Evolutionary conservation across 306 rosid genomes (phyloP).

Genomic region (Gastrolobium villosum): DNA sequence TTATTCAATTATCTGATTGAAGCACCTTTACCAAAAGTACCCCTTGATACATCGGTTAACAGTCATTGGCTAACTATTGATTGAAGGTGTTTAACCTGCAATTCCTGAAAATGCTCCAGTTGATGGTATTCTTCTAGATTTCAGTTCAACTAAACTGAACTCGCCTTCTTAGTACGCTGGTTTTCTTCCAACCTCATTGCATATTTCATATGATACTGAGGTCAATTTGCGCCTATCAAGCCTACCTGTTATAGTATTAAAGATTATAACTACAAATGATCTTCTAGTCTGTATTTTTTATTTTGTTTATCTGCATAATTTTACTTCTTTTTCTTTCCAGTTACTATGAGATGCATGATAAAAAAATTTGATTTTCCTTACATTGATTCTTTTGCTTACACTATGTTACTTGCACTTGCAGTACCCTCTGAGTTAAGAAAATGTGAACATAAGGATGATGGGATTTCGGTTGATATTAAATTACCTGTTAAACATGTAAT

Average conservation of each 20-base stretch:
- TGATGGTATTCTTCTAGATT: conserved; percentile 65
- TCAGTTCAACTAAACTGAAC: conserved; percentile 33
- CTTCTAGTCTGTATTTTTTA: conserved; percentile 29
- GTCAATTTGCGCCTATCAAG: not conserved
- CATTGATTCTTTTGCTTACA: conserved; percentile 36
- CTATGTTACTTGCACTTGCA: conserved; percentile 56
- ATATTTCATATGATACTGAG: not conserved
- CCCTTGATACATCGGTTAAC: conserved; percentile 77
- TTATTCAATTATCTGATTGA: conserved; percentile 68
- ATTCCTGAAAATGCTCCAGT: conserved; percentile 77
- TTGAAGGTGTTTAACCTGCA: conserved; percentile 95
- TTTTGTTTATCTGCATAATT: conserved; percentile 25
- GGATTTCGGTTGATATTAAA: conserved; percentile 72
- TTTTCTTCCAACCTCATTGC: not conserved
- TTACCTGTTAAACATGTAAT: conserved; percentile 78
- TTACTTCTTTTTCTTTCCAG: not conserved
- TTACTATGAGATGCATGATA: conserved; percentile 17
- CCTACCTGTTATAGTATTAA: conserved; percentile 10
- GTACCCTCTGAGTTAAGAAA: conserved; percentile 71
- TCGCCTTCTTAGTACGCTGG: conserved; percentile 30
- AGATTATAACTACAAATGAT: conserved; percentile 20
- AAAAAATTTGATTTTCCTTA: conserved; percentile 37
- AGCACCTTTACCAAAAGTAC: conserved; percentile 78
- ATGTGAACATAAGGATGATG: conserved; percentile 81
- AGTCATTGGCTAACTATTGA: conserved; percentile 94